Evolutionary conservation across 83 land plant genomes (phyloP).

Genomic region (Larix sibirica): DNA sequence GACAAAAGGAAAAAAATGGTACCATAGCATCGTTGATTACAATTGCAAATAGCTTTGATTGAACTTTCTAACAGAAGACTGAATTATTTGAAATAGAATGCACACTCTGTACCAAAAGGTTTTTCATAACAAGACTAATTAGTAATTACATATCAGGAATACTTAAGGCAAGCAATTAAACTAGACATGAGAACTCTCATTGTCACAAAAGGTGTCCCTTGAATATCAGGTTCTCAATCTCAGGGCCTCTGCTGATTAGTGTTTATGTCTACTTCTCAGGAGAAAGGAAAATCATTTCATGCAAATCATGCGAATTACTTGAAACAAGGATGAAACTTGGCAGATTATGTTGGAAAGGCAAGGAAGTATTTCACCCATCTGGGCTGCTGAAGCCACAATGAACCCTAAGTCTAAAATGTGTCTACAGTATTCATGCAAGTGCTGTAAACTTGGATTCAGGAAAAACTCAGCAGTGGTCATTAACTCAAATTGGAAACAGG

Average conservation of each 20-base stretch:
- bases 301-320: no score
- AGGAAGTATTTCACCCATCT: not conserved
- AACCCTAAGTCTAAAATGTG: not conserved
- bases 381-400: not conserved
- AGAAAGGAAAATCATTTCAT: not conserved
- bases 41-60: no score
- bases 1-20: no score
- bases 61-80: no score
- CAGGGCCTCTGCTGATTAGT: not conserved
- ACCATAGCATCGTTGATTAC: no score
- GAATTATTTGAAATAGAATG: not conserved
- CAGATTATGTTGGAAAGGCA: not conserved
- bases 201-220: not conserved
- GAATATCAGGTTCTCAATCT: not conserved
- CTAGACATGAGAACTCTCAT: not conserved
- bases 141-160: not conserved
- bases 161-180: not conserved
- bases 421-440: no score
- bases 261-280: not conserved
- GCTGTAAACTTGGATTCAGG: no score
- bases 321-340: not conserved
- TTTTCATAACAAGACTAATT: not conserved
- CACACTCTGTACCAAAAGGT: not conserved
- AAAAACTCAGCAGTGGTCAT: no score
- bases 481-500: no score